These are phyloP conservation scores for Boletus subcaerulescens DNA, from an alignment of 768 basidiomycete genomes.

Conservation along the genomic window DNA sequence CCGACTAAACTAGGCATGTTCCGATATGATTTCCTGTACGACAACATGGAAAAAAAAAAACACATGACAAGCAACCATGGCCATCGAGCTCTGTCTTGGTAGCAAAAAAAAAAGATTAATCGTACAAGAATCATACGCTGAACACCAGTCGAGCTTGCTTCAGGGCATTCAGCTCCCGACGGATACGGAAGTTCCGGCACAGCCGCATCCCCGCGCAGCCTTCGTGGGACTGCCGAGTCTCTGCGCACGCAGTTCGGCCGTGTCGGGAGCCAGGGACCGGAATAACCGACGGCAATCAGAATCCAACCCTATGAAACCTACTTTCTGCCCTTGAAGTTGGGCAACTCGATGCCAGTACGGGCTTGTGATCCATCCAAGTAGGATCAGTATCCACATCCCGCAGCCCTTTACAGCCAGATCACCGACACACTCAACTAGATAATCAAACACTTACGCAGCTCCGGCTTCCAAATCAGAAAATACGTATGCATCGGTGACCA, in stretches of 20 bases:
- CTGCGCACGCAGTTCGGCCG: constrained; percentile 1
- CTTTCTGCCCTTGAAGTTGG: no score
- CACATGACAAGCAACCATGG: neutral
- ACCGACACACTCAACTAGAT: neutral
- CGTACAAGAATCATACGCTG: neutral
- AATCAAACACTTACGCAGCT: no score
- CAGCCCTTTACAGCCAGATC: neutral
- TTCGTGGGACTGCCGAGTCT: constrained; percentile 4
- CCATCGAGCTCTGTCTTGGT: neutral
- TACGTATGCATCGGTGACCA: constrained; percentile 15
- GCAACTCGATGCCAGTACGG: neutral
- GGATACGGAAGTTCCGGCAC: constrained; percentile 13
- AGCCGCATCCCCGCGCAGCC: constrained; percentile 4
- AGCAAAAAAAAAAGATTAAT: neutral
- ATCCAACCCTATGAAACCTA: neutral
- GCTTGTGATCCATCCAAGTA: neutral
- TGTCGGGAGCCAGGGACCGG: neutral
- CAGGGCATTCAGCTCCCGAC: constrained; percentile 7
- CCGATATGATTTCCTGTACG: neutral
- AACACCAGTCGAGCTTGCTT: neutral
- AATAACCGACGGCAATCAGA: constrained; percentile 8
- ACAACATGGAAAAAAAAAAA: neutral
- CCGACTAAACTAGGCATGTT: constrained; percentile 5
- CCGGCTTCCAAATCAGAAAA: neutral
- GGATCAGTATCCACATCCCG: no score